Evolutionary conservation across 345 rosid species (phyloP).

Genomic region (Aegle marmelos): DNA sequence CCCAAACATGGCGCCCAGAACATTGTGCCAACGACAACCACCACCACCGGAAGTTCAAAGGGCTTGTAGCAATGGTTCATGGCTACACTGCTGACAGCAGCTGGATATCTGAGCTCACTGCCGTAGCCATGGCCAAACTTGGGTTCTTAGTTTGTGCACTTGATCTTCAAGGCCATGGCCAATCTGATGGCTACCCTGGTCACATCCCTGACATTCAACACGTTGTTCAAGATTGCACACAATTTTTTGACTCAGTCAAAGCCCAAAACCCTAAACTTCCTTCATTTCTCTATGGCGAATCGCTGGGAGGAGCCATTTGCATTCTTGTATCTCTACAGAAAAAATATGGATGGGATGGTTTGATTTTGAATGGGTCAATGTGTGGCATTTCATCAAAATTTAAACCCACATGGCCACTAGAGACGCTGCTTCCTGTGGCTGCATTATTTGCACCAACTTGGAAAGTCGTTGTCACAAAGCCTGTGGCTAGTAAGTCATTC

Average conservation of each 20-base stretch:
- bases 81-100: conserved; percentile 34
- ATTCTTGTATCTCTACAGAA: conserved; percentile 17
- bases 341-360: conserved; percentile 24
- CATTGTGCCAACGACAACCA: neutral
- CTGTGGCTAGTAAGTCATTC: conserved; percentile 19
- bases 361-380: conserved; percentile 32
- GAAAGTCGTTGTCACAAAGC: conserved; percentile 24
- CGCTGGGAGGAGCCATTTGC: conserved; percentile 36
- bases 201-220: conserved; percentile 26
- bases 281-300: conserved; percentile 33
- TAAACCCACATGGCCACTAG: conserved; percentile 26
- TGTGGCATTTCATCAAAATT: conserved; percentile 32
- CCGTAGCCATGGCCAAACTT: conserved; percentile 22
- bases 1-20: conserved; percentile 27
- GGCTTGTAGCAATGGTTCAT: conserved; percentile 34
- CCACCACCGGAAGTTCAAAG: neutral
- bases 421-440: conserved; percentile 29
- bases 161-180: conserved; percentile 34
- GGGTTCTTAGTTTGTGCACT: conserved; percentile 32
- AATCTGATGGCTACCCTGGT: conserved; percentile 23
- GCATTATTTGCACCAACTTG: conserved; percentile 21
- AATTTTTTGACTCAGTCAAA: conserved; percentile 17
- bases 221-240: conserved; percentile 20
- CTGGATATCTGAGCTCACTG: conserved; percentile 34
- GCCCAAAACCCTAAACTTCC: conserved; percentile 21